Evolutionary conservation across 805 yeast species (phyloP), one percentile per base, ranked within the genome.

Genomic region (Kuraishia cidri): DNA sequence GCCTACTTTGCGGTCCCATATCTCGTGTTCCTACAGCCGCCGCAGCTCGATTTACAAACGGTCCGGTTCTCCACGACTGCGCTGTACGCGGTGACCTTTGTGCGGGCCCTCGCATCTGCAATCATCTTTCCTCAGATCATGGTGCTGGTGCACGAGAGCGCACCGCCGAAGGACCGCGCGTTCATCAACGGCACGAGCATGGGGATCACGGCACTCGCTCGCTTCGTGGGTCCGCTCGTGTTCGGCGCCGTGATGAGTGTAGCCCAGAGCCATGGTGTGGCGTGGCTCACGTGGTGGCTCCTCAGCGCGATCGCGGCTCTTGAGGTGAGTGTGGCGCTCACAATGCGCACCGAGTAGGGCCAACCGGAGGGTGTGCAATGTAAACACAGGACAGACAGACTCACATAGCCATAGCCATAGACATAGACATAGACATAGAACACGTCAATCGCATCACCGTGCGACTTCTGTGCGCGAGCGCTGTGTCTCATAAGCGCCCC

Each of bases 151-250:
- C 80, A 73, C 48, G 59, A 75, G 31, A 66, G 72, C 5, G 64
- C 79, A 1, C 66, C 67, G 10, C 62, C 72, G 15, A 58, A 66
- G 38, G 68, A 74, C 40, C 59, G 79, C 30, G 80, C 79, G 2
- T 64, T 71, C 42, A 64, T 77, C 35, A 77, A 77, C 45, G 77
- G 79, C 10, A 62, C 72, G 12, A 60, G 75, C 3, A 63, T 75
- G 48, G 65, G 75, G 26, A 58, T 66, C 24, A 53, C 69, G 14
- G 66, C 83, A 1, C 49, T 69, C 24, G 79, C 81, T 1, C 54
- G 83, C 41, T 74, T 69, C 33, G 29, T 67, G 1, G 82, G 75
- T 3, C 84, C 83, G 0, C 46, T 74, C 6, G 22, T 58, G 1
- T 74, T 79, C 76, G 82, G 82, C 12, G 11, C 12, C 7, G 17